phyloP scores from a whole-genome alignment of 2,329 filamentous ascomycete genomes.

The Colletotrichum magnum region DNA sequence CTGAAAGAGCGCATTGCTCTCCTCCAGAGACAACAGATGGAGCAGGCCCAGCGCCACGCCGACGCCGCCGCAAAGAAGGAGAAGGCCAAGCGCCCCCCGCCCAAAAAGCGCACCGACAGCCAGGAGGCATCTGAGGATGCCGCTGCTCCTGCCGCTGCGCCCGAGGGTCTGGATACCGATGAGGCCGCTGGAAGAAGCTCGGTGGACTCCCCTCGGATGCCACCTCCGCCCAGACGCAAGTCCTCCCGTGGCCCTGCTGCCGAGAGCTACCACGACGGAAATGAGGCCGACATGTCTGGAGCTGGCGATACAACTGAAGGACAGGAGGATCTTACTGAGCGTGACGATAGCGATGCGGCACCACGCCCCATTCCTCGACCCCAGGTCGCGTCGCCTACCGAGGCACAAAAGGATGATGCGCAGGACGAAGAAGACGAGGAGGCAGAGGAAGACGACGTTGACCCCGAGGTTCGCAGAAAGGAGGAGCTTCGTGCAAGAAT shows the following conservation, averaged over 20 bases:
- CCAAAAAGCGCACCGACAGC: constrained; percentile 75
- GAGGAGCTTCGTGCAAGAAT: constrained; percentile 94
- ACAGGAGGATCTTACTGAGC: constrained; percentile 74
- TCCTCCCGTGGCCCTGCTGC: constrained; percentile 61
- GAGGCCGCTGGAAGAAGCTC: constrained; percentile 65
- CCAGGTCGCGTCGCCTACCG: constrained; percentile 54
- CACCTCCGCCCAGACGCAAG: constrained; percentile 64
- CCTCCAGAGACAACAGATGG: constrained; percentile 92
- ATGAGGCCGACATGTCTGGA: constrained; percentile 76
- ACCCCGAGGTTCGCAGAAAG: constrained; percentile 87
- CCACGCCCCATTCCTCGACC: constrained; percentile 53
- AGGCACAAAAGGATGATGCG: constrained; percentile 51
- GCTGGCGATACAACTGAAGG: constrained; percentile 75
- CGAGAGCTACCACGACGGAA: constrained; percentile 69
- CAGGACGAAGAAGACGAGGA: constrained; percentile 70
- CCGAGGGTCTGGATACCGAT: constrained; percentile 54
- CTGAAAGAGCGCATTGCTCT: constrained; percentile 96
- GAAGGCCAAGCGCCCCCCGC: constrained; percentile 80
- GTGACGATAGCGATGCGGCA: constrained; percentile 80
- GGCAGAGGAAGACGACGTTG: constrained; percentile 84
- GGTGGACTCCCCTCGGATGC: constrained; percentile 58
- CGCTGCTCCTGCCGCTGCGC: constrained; percentile 40
- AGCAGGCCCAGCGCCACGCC: constrained; percentile 86
- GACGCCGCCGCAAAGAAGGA: constrained; percentile 86
- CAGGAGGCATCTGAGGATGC: constrained; percentile 52